Base-by-base conservation (phyloP, 2,329 filamentous ascomycete species). In the Colletotrichum sublineola region DNA sequence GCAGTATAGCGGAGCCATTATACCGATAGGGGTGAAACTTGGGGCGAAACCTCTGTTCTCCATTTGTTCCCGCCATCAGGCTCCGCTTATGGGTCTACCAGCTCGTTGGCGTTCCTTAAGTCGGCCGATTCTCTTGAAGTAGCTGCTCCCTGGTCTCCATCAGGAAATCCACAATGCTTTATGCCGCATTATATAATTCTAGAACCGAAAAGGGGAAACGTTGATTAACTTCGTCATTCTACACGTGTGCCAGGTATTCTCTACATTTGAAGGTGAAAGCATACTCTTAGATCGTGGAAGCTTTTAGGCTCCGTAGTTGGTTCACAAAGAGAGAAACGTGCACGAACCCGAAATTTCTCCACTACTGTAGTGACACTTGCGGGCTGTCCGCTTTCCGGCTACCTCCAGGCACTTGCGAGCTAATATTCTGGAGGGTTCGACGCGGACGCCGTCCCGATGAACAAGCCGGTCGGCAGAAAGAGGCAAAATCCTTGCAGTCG, bases 41-140 rank as follows among this genome's bases (percentile, higher is more conserved):
- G 65, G 40, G 48, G 48, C 69, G 69, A 72, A 72, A 72, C 69
- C n/a, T 60, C 31, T 38, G 4, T 53, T 63, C 68, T 53, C 50
- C 64, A 58, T 53, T 44, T 15, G 36, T 53, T 24, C 42, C 36
- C 52, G 9, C n/a, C 60, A 7, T 3, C 14, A 12, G 14, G 33
- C 3, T 60, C 65, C 58, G 52, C 65, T 60, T 29, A 2, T 14
- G 58, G 24, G 29, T 14, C 36, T 38, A 44, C 4, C 38, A 36
- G 42, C 20, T 71, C 52, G 52, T 71, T 63, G 20, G 46, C 65
- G 58, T 11, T 44, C 53, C 58, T 31, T 3, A 52, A 36, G 53
- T 44, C 29, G 11, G 12, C 36, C 12, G 24, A 44, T 52, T 5
- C 29, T 11, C 7, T 36, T 38, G 11, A 56, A n/a, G 1, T 14